Evolutionary conservation across 805 yeast species (phyloP).

Genomic region (Lachancea sp.): DNA sequence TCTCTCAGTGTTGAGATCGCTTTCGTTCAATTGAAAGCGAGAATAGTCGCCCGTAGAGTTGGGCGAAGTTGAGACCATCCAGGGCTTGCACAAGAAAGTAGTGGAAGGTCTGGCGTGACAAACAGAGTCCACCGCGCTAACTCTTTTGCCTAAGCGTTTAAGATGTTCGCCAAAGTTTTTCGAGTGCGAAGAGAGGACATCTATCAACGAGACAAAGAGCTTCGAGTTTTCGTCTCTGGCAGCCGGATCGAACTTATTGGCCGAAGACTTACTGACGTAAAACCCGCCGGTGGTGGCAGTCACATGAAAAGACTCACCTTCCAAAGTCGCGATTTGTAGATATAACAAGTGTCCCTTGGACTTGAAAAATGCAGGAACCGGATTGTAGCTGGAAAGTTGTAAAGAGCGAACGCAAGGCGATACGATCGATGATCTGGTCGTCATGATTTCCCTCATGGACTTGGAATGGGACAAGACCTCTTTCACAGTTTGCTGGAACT

Average conservation of each 20-base stretch:
- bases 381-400: constrained; percentile 76
- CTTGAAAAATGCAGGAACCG: constrained; percentile 61
- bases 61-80: constrained; percentile 46
- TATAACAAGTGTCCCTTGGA: constrained; percentile 77
- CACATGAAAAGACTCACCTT: constrained; percentile 70
- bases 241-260: constrained; percentile 63
- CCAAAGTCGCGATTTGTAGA: constrained; percentile 67
- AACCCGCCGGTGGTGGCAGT: constrained; percentile 79
- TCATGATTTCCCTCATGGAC: constrained; percentile 15
- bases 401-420: constrained; percentile 49
- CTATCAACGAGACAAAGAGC: constrained; percentile 43
- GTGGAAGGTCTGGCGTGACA: constrained; percentile 57
- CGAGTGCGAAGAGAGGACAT: constrained; percentile 59
- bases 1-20: constrained; percentile 37
- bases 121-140: constrained; percentile 43
- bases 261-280: constrained; percentile 64
- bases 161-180: constrained; percentile 53
- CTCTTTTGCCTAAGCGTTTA: constrained; percentile 42
- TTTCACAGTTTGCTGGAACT: constrained; percentile 18
- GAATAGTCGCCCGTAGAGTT: constrained; percentile 47
- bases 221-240: constrained; percentile 26
- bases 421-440: constrained; percentile 20
- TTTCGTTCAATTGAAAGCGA: constrained; percentile 44
- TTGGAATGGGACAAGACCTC: constrained; percentile 19
- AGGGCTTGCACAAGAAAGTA: constrained; percentile 60